Percentiles rank a stretch among this genome's conserved stretches.
Conservation (phyloP, 2,329 filamentous ascomycete genomes). For the Epicoccum nigrum region DNA sequence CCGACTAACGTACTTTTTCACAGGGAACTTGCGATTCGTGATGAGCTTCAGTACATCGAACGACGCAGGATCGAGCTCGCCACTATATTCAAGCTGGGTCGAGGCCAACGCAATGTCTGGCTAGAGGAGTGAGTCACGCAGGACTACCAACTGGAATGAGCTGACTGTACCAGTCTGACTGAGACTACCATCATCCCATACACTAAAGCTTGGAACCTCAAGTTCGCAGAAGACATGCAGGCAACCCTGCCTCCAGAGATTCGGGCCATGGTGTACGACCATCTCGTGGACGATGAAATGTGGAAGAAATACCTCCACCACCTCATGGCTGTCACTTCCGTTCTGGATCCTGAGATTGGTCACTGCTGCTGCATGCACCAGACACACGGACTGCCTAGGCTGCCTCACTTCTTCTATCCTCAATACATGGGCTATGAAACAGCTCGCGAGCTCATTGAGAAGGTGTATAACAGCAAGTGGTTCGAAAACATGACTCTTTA, state of each 20-base stretch:
- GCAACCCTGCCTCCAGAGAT: neutral
- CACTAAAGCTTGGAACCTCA: constrained; percentile 1
- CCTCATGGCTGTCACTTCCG: neutral
- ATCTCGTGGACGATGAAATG: neutral
- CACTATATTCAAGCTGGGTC: neutral
- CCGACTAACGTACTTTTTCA: neutral
- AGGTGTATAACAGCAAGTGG: neutral
- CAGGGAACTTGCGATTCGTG: neutral
- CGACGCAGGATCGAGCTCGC: neutral
- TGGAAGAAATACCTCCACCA: neutral
- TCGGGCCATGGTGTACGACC: neutral
- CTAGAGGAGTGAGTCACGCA: neutral
- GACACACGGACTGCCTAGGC: neutral
- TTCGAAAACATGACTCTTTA: neutral
- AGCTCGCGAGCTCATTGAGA: neutral
- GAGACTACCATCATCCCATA: neutral
- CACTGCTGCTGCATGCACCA: neutral
- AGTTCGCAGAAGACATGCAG: neutral
- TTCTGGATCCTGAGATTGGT: neutral
- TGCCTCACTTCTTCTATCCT: neutral
- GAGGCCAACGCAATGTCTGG: neutral
- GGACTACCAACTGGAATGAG: neutral
- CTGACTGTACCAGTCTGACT: neutral
- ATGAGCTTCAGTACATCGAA: neutral
- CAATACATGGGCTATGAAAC: neutral